Evolutionary conservation across 202 grass and related monocot genomes (phyloP).

Genomic region (Carex arenaria): DNA sequence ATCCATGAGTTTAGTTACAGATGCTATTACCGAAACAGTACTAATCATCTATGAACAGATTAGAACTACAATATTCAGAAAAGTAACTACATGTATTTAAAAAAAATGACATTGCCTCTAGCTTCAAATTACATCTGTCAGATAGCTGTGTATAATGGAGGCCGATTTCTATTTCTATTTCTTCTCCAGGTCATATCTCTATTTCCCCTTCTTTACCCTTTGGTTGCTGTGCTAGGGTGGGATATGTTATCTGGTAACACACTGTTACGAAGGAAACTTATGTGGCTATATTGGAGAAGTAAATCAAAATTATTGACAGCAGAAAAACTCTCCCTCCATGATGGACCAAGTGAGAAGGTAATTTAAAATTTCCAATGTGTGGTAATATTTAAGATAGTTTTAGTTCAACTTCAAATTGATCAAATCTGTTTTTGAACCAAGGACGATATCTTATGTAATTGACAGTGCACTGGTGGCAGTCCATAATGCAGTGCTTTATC

Average conservation of each 20-base stretch:
- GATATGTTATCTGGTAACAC: conserved; percentile 91
- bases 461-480: not conserved
- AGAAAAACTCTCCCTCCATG: conserved; percentile 74
- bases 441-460: not conserved
- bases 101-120: not conserved
- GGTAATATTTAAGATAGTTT: not conserved
- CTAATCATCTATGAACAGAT: too few relatives aligned
- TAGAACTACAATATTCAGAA: too few relatives aligned
- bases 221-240: conserved; percentile 91
- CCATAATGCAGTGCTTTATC: not conserved
- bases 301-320: conserved; percentile 73
- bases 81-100: not conserved
- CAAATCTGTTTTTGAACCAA: not conserved
- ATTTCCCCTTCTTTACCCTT: conserved; percentile 86
- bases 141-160: not conserved
- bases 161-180: conserved; percentile 1
- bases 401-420: not conserved
- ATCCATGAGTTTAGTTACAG: too few relatives aligned
- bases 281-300: conserved; percentile 89
- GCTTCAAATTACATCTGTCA: not conserved
- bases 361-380: conserved; percentile 14
- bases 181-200: conserved; percentile 70
- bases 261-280: conserved; percentile 59
- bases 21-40: too few relatives aligned
- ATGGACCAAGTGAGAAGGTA: conserved; percentile 63